Evolutionary conservation across 164 flowering plant species (phyloP).

Genomic region (Brasenia schreberi): DNA sequence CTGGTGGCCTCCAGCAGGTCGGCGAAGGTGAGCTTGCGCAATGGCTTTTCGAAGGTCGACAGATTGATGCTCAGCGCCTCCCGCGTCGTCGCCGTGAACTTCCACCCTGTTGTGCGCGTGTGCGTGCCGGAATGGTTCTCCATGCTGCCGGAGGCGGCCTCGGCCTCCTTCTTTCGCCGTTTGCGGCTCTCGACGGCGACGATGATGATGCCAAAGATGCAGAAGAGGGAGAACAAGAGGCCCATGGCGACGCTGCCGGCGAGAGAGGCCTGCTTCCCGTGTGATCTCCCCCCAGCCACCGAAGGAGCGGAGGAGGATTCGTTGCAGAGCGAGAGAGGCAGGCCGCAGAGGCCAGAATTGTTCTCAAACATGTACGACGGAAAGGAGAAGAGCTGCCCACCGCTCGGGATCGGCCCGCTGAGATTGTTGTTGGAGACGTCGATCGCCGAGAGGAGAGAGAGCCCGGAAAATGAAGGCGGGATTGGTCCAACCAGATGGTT

Average conservation of each 20-base stretch:
- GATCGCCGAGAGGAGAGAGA: slow-evolving; percentile 43
- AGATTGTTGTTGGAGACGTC: slow-evolving; percentile 73
- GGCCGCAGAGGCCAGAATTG: slow-evolving; percentile 81
- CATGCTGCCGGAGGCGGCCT: slow-evolving; percentile 44
- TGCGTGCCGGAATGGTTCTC: slow-evolving; percentile 44
- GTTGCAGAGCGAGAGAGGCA: slow-evolving; percentile 54
- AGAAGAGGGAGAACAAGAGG: slow-evolving; percentile 59
- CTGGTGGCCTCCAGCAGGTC: slow-evolving; percentile 93
- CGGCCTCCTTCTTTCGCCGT: slow-evolving; percentile 45
- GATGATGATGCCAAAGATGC: slow-evolving; percentile 59
- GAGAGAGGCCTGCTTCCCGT: slow-evolving; percentile 46
- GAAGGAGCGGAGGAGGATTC: slow-evolving; percentile 8
- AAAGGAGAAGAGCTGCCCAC: slow-evolving; percentile 64
- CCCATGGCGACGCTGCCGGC: slow-evolving; percentile 93
- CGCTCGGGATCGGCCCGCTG: slow-evolving; percentile 60
- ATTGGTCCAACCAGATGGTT: slow-evolving; percentile 59
- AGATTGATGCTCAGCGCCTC: slow-evolving; percentile 88
- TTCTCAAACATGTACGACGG: slow-evolving; percentile 37
- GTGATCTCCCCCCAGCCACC: slow-evolving; percentile 35
- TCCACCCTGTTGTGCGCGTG: slow-evolving; percentile 32
- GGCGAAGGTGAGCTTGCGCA: slow-evolving; percentile 81
- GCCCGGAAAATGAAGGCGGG: slow-evolving; percentile 47
- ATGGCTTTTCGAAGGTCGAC: slow-evolving; percentile 83
- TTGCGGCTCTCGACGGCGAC: slow-evolving; percentile 49
- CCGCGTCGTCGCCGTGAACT: slow-evolving; percentile 45